Base-by-base conservation (phyloP, 176 grass and related monocot genomes). In the Carex myosuroides region DNA sequence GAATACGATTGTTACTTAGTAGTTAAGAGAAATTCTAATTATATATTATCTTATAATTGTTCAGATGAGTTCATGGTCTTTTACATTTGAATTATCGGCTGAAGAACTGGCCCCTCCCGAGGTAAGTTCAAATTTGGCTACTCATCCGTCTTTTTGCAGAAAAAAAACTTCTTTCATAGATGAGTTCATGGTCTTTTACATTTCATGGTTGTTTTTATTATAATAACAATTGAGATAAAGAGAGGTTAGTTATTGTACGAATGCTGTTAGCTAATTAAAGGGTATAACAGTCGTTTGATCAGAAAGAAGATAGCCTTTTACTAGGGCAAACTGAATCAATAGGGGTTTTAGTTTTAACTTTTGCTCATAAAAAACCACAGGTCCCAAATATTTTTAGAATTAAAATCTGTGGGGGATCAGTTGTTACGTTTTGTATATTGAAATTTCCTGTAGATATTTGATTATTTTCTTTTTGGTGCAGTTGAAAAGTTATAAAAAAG, bases 401-500 rank as follows among this genome's bases (percentile, higher is more conserved):
- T 1, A 50, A 2, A 11, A 33, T 37, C 8, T 29, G 72, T 56
- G 50, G 0, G 30, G 32, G 72, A 21, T 55, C 24, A 1, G 14
- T 24, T 84, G 55, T 66, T 80, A 9, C 7, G 3, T 60, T 44
- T 53, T 14, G 13, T 13, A 32, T 78, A 78, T 42, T 32, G 37
- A 83, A 53, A 16, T 18, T 35, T 14, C n/a, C 9, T 0, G 69
- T 1, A 22, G 85, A 86, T 75, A 79, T 33, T n/a, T 32, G 6
- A 54, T 53, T 26, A 48, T 46, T 74, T 2, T 87, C 29, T 18
- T 13, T 58, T n/a, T 77, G 20, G 61, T 64, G 53, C 92, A 97
- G 90, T 79, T 97, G 85, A 97, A 97, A 70, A 89, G 92, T 60
- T 94, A 94, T 83, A 91, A 35, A 73, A 89, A 94, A 86, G 92